phyloP scores from a whole-genome alignment of 2,329 filamentous ascomycete genomes.

The Alternaria ethzedia region DNA sequence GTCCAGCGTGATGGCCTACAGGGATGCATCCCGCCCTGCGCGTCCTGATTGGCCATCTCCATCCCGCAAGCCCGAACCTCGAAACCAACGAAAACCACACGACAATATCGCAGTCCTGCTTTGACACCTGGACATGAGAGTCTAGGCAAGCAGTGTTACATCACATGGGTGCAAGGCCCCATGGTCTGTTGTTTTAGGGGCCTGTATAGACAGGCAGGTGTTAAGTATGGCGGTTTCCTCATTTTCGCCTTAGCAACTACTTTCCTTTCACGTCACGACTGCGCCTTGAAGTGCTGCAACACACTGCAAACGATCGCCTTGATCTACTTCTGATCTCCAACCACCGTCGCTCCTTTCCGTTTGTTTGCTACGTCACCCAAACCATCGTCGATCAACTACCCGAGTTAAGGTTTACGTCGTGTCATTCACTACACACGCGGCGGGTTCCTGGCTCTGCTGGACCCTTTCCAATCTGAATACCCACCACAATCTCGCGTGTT shows the following conservation, averaged over 20 bases:
- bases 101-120: constrained; percentile 12
- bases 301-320: background rate
- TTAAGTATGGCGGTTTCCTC: constrained; percentile 16
- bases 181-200: constrained; percentile 3
- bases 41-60: constrained; percentile 19
- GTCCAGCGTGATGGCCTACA: constrained; percentile 16
- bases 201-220: constrained; percentile 1
- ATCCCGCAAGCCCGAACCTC: constrained; percentile 11
- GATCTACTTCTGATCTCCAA: background rate
- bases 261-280: constrained; percentile 5
- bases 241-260: background rate
- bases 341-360: constrained; percentile 17
- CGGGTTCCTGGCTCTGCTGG: constrained; percentile 7
- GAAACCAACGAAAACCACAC: constrained; percentile 20
- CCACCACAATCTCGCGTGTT: constrained; percentile 25
- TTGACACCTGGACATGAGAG: constrained; percentile 7
- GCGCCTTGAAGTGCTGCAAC: constrained; percentile 30
- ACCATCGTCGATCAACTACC: background rate
- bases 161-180: constrained; percentile 4
- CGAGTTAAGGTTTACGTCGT: background rate
- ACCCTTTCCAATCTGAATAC: constrained; percentile 7
- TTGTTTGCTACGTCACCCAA: background rate
- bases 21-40: constrained; percentile 11
- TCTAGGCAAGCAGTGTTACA: constrained; percentile 20
- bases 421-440: background rate